Percentiles rank a stretch among this genome's conserved stretches.
phyloP scores from a whole-genome alignment of 2,329 filamentous ascomycete genomes.

The Aspergillus niger region DNA sequence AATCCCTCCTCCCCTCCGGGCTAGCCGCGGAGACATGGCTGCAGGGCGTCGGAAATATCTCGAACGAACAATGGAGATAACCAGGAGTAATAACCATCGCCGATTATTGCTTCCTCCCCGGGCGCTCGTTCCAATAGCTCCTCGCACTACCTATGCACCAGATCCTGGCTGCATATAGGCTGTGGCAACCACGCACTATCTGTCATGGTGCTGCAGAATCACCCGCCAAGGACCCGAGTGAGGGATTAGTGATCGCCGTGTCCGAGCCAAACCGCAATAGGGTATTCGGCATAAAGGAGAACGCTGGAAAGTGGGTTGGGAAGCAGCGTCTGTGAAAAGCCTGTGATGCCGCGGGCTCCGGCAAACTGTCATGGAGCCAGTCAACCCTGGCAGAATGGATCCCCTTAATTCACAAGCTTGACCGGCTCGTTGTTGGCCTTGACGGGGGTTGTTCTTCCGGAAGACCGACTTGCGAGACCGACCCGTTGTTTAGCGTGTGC shows the following conservation, averaged over 20 bases:
- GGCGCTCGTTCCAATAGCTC: slow-evolving; percentile 1
- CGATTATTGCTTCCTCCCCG: neutral
- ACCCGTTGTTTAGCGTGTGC: neutral
- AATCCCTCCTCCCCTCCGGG: neutral
- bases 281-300: neutral
- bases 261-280: neutral
- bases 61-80: neutral
- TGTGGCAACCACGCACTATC: neutral
- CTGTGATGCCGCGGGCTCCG: too few species aligned
- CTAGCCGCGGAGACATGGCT: neutral
- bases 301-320: neutral
- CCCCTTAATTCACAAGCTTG: neutral
- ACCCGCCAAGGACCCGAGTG: neutral
- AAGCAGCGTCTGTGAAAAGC: too few species aligned
- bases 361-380: too few species aligned
- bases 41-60: neutral
- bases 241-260: neutral
- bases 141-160: neutral
- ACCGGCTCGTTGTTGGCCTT: neutral
- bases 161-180: neutral
- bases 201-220: neutral
- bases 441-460: neutral
- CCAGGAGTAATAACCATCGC: neutral
- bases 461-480: neutral
- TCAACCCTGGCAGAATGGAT: neutral